phyloP scores from a whole-genome alignment of 306 rosid species.

The Cyamopsis tetragonoloba region DNA sequence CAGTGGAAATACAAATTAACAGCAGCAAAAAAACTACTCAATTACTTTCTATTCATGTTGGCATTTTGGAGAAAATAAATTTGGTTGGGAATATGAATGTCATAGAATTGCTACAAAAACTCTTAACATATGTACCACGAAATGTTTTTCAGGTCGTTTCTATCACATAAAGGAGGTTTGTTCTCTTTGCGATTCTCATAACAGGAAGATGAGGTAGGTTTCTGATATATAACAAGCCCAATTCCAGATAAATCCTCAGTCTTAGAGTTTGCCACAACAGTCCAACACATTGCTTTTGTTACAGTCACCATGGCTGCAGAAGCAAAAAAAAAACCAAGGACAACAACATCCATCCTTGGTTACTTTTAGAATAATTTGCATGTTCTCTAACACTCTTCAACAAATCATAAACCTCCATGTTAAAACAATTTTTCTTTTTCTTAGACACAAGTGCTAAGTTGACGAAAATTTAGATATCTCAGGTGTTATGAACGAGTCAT shows the following conservation, averaged over 20 bases:
- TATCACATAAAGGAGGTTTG: conserved; percentile 57
- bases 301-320: conserved; percentile 67
- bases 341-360: not conserved
- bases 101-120: not conserved
- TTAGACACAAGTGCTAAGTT: not conserved
- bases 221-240: conserved; percentile 82
- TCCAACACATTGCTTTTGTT: conserved; percentile 73
- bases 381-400: not conserved
- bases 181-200: conserved; percentile 42
- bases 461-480: no score
- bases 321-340: no score
- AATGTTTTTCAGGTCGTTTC: conserved; percentile 34
- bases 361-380: conserved; percentile 10
- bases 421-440: not conserved
- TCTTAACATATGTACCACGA: conserved; percentile 53
- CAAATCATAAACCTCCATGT: not conserved
- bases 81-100: not conserved
- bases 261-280: conserved; percentile 55
- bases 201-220: conserved; percentile 63
- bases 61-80: not conserved
- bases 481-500: no score
- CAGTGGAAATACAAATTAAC: not conserved
- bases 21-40: not conserved
- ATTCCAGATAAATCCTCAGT: conserved; percentile 61
- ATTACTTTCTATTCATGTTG: not conserved